Percentiles rank a stretch among this genome's conserved stretches.
Conservation (phyloP, 179 eudicot species). For the Amaranthus tricolor region DNA sequence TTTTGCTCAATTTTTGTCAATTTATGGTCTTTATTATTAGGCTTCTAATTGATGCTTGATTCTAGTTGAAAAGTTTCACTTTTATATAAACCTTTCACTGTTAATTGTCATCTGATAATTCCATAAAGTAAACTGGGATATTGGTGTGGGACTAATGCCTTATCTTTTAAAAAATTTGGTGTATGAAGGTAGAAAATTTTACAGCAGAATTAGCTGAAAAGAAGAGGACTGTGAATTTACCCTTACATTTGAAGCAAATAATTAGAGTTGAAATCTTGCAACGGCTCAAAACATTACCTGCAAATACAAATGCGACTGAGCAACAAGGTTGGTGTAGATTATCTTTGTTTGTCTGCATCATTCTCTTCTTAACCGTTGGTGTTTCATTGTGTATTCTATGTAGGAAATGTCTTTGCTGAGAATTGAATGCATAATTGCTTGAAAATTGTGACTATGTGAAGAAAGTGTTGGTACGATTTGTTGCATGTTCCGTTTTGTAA, state of each 20-base stretch:
- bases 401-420: neutral
- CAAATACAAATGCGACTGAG: constrained; percentile 46
- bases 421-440: neutral
- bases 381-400: neutral
- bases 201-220: constrained; percentile 37
- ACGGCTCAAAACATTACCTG: constrained; percentile 52
- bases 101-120: neutral
- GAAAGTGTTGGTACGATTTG: neutral
- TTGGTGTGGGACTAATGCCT: neutral
- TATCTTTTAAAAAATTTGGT: neutral
- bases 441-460: neutral
- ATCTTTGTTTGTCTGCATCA: neutral
- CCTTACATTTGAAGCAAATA: constrained; percentile 53
- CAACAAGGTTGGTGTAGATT: constrained; percentile 59
- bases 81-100: neutral
- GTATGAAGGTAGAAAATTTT: constrained; percentile 52
- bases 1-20: neutral
- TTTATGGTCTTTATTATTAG: neutral
- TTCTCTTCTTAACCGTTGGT: constrained; percentile 5
- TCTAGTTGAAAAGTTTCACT: neutral
- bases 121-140: neutral
- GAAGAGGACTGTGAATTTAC: constrained; percentile 39
- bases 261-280: constrained; percentile 55
- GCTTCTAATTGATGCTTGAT: neutral
- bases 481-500: neutral